Base-by-base conservation (phyloP, 2,329 filamentous ascomycete genomes). In the Pyrenophora teres region DNA sequence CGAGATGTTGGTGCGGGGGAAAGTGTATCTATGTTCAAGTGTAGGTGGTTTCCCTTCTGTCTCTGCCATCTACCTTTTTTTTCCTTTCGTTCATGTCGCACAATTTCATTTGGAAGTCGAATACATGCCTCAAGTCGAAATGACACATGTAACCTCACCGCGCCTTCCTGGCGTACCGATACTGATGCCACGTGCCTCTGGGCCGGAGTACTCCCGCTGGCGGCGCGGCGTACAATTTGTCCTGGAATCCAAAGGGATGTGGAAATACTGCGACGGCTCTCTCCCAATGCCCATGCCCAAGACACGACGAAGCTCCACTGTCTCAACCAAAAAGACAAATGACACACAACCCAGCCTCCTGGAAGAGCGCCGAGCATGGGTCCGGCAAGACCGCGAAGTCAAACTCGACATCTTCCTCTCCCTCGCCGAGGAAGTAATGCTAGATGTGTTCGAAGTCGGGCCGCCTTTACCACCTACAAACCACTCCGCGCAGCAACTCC, bases 361-460 rank as follows among this genome's bases (percentile, higher is more conserved):
- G 19, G 65, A 73, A 37, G 70, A 73, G 47, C 51, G 71, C 38
- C 66, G 62, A 53, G 63, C 64, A 13, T 73, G 71, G 71, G 62
- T 68, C 25, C 69, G 67, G 46, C 67, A 68, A 37, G 71, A 73
- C 43, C 64, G 71, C 16, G 71, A 72, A 32, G 68, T 70, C 37
- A 73, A 72, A 55, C 56, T 71, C 6, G 70, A 73, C 47, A 65
- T 74, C 8, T 74, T 73, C 57, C 60, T 73, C 6, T 74, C 71
- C 0, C 27, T 74, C 13, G 56, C 64, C 19, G 69, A 74, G 46
- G 70, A 74, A 23, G 70, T 72, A 44, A 73, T 73, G 59, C 57
- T 68, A n/a, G 71, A 73, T 10, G 59, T 73, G 1, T 69, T 74
- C 41, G 65, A 71, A 42, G 67, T 69, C 32, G 67, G 68, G 6